Percentiles rank a stretch among this genome's conserved stretches.
Evolutionary conservation across 1,284 basidiomycete genomes (phyloP).

Genomic region (Marasmius fiardii): DNA sequence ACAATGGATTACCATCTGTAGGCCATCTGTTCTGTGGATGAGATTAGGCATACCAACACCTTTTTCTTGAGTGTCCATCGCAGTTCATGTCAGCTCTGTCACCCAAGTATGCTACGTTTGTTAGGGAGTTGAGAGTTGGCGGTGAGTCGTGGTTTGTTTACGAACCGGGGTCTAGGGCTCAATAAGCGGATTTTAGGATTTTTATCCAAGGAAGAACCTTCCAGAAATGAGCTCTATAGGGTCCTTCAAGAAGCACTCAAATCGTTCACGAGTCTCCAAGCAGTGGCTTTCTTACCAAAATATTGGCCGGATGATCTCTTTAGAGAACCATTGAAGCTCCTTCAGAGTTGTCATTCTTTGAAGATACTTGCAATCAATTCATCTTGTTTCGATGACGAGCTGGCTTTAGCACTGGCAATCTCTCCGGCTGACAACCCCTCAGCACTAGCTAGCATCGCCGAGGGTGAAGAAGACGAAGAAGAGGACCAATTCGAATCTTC

Average conservation of each 20-base stretch:
- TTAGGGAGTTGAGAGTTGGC: neutral
- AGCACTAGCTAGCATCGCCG: neutral
- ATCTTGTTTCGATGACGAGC: neutral
- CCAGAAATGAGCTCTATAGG: neutral
- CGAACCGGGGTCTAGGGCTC: neutral
- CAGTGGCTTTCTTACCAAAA: neutral
- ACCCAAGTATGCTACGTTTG: neutral
- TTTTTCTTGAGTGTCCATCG: neutral
- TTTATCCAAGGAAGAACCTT: neutral
- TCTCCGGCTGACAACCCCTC: neutral
- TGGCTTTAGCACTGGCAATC: neutral
- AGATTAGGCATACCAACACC: neutral
- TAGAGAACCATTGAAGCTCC: neutral
- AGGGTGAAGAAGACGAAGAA: neutral
- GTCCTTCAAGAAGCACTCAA: neutral
- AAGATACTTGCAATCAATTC: neutral
- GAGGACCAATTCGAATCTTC: neutral
- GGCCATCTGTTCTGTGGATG: neutral
- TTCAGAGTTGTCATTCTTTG: neutral
- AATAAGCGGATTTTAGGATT: neutral
- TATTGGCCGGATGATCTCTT: neutral
- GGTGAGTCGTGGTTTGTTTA: neutral
- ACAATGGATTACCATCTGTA: slow-evolving; percentile 3
- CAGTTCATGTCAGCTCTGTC: neutral
- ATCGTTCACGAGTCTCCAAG: neutral